phyloP scores from a whole-genome alignment of 2,329 filamentous ascomycete species.

The Scytalidium sp. region DNA sequence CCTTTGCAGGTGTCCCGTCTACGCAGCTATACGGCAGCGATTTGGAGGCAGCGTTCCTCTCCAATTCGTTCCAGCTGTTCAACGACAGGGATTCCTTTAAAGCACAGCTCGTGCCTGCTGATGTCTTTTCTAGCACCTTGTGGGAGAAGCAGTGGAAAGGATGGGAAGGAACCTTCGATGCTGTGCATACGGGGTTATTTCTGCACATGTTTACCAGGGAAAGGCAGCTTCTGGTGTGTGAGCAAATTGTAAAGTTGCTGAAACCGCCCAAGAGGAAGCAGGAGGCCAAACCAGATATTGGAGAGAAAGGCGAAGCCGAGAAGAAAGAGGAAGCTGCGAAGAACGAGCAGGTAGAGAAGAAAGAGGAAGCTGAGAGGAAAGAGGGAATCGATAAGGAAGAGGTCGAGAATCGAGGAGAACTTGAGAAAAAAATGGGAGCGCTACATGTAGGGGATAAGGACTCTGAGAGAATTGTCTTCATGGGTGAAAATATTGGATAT shows the following conservation, averaged over 20 bases:
- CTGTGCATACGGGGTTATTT: slow-evolving; percentile 38
- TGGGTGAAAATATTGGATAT: neutral
- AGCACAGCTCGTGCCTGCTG: slow-evolving; percentile 29
- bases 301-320: no score
- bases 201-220: slow-evolving; percentile 41
- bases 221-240: slow-evolving; percentile 23
- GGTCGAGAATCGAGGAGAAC: neutral
- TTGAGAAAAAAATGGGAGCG: no score
- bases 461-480: neutral
- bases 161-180: slow-evolving; percentile 35
- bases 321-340: no score
- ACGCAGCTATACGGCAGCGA: slow-evolving; percentile 29
- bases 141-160: slow-evolving; percentile 19
- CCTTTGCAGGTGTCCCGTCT: slow-evolving; percentile 30
- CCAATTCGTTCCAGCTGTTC: slow-evolving; percentile 35
- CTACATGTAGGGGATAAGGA: no score
- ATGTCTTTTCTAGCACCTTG: slow-evolving; percentile 24
- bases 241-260: neutral
- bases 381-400: neutral
- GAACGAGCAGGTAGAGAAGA: no score
- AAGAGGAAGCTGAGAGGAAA: no score
- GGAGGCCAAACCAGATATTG: no score
- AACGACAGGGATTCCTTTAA: slow-evolving; percentile 28
- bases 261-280: no score
- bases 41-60: slow-evolving; percentile 26